These are phyloP conservation scores for Fusarium sp. DNA, from an alignment of 2,329 filamentous ascomycete species.

Conservation along the genomic window DNA sequence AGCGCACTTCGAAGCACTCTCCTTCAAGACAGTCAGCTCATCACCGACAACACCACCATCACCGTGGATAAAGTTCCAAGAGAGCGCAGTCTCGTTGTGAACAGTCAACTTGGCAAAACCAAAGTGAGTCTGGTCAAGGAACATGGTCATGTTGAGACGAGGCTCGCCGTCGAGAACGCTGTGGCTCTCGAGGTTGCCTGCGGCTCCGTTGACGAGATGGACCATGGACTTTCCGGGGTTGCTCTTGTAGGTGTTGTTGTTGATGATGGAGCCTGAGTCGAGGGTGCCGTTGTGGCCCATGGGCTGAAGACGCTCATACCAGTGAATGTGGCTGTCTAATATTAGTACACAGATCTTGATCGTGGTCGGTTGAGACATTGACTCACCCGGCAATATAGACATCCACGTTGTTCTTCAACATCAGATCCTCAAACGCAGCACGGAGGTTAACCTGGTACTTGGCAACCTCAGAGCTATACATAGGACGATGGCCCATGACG, in stretches of 20 bases:
- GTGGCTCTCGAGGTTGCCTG: conserved; percentile 2
- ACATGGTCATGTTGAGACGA: not conserved
- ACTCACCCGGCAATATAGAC: conserved; percentile 1
- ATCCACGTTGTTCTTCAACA: not conserved
- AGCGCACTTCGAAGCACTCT: not conserved
- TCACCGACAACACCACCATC: not conserved
- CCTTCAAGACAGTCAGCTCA: not conserved
- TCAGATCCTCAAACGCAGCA: not conserved
- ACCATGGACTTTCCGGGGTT: not conserved
- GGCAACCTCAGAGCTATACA: not conserved
- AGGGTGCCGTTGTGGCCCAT: not conserved
- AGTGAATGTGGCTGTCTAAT: not conserved
- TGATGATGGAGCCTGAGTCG: not conserved
- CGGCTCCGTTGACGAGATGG: conserved; percentile 3
- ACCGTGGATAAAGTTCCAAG: not conserved
- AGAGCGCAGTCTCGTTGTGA: not conserved
- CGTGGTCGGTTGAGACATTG: no score
- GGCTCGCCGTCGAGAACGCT: not conserved
- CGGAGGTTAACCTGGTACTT: not conserved
- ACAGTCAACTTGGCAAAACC: conserved; percentile 3
- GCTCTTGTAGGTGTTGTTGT: not conserved
- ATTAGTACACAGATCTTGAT: no score
- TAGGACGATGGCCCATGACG: not conserved
- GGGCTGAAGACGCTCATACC: conserved; percentile 10
- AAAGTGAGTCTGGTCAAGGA: not conserved